Evolutionary conservation across 768 basidiomycete genomes (phyloP).

Genomic region (Lepiota venenata): DNA sequence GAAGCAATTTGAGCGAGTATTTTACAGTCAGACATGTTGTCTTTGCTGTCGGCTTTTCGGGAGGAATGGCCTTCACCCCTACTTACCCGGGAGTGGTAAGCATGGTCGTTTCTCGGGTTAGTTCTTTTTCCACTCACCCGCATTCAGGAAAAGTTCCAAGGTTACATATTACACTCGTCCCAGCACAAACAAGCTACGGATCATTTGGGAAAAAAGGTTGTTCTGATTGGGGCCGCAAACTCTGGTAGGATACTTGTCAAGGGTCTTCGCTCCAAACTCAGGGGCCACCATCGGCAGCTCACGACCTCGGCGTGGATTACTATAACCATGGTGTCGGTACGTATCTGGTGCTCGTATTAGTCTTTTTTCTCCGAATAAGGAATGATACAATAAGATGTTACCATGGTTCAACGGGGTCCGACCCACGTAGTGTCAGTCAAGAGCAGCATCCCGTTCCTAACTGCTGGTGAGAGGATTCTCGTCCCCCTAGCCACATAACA

Average conservation of each 20-base stretch:
- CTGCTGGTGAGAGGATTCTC: slow-evolving; percentile 14
- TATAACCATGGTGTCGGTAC: slow-evolving; percentile 33
- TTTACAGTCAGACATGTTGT: slow-evolving; percentile 48
- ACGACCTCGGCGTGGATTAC: slow-evolving; percentile 36
- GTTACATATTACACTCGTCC: slow-evolving; percentile 49
- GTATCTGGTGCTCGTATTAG: slow-evolving; percentile 14
- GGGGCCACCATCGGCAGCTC: slow-evolving; percentile 20
- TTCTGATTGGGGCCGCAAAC: slow-evolving; percentile 52
- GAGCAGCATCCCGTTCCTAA: slow-evolving; percentile 23
- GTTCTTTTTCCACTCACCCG: background rate
- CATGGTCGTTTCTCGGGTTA: background rate
- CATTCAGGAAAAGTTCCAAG: slow-evolving; percentile 41
- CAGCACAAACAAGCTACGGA: slow-evolving; percentile 42
- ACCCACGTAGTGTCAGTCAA: slow-evolving; percentile 47
- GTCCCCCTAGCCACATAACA: background rate
- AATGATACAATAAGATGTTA: slow-evolving; percentile 28
- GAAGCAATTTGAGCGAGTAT: slow-evolving; percentile 23
- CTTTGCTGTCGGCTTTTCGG: slow-evolving; percentile 51
- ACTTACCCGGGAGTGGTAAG: slow-evolving; percentile 39
- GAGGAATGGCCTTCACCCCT: slow-evolving; percentile 42
- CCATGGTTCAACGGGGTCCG: slow-evolving; percentile 46
- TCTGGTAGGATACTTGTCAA: slow-evolving; percentile 27
- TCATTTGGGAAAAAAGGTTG: slow-evolving; percentile 55
- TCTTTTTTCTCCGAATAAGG: slow-evolving; percentile 38
- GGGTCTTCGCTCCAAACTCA: background rate